Conservation (phyloP, 306 rosid species). For the Castanopsis chinensis region DNA sequence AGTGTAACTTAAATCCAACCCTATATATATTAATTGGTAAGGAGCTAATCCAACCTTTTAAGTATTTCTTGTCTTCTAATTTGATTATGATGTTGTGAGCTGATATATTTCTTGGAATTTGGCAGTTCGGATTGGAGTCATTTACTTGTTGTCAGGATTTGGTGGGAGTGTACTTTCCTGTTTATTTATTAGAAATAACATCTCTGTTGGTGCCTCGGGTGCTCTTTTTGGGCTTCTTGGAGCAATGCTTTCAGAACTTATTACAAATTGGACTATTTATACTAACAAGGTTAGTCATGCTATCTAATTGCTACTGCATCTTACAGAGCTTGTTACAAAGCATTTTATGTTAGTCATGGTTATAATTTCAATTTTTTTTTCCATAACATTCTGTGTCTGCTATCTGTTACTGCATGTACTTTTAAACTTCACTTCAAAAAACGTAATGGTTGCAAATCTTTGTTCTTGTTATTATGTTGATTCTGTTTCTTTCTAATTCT, state of each 20-base stretch:
- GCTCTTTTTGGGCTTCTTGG: constrained; percentile 94
- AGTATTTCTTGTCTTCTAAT: background rate
- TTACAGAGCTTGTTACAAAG: background rate
- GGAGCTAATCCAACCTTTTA: background rate
- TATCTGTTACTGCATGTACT: background rate
- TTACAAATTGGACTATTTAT: constrained; percentile 88
- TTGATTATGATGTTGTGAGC: constrained; percentile 11
- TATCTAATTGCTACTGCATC: background rate
- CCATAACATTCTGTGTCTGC: background rate
- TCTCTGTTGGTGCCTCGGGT: constrained; percentile 94
- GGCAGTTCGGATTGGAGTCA: constrained; percentile 72
- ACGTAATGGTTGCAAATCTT: background rate
- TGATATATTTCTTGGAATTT: constrained; percentile 15
- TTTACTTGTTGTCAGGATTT: constrained; percentile 71
- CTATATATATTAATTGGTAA: background rate
- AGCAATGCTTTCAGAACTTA: constrained; percentile 92
- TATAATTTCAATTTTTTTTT: background rate
- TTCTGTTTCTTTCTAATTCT: constrained; percentile 5
- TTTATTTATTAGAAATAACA: constrained; percentile 57
- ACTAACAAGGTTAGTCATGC: constrained; percentile 59
- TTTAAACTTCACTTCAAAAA: background rate
- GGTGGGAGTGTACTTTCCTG: constrained; percentile 73
- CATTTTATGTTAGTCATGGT: background rate
- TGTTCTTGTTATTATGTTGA: background rate
- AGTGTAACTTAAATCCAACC: no score